These are phyloP conservation scores for Xylaria bambusicola DNA, from an alignment of 495 filamentous ascomycete genomes.

Conservation along the genomic window DNA sequence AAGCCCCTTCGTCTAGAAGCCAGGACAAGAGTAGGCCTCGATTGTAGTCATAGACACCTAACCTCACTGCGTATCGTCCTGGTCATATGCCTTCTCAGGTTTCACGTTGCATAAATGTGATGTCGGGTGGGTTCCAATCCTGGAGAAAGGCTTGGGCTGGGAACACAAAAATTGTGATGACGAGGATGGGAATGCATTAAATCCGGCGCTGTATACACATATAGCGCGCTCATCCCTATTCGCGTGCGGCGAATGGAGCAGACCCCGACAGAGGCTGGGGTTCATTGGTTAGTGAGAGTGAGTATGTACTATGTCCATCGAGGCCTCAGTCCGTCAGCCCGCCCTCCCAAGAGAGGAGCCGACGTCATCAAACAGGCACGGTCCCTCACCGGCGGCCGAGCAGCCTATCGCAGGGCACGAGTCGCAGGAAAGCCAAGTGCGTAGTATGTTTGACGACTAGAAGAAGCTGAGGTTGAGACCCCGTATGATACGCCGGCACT, in stretches of 20 bases:
- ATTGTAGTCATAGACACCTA: background rate
- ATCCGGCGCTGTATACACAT: background rate
- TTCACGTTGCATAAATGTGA: constrained; percentile 1
- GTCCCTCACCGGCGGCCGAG: background rate
- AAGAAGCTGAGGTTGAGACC: background rate
- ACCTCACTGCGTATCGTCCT: background rate
- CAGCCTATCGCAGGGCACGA: constrained; percentile 7
- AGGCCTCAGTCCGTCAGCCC: background rate
- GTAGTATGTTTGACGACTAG: background rate
- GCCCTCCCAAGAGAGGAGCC: background rate
- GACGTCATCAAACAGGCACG: constrained; percentile 2
- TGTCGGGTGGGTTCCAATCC: constrained; percentile 4
- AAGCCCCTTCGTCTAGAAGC: too few species aligned
- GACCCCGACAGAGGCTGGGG: constrained; percentile 10
- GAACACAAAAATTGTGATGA: background rate
- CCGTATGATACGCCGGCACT: background rate
- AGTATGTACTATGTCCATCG: too few species aligned
- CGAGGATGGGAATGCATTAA: constrained; percentile 2
- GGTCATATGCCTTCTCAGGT: background rate
- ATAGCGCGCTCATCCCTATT: background rate
- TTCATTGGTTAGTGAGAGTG: background rate
- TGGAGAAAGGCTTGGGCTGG: background rate
- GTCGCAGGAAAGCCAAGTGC: background rate
- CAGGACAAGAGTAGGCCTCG: background rate
- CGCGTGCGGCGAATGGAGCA: constrained; percentile 12